Evolutionary conservation across 164 flowering plant genomes (phyloP).

Genomic region (Malania oleifera): DNA sequence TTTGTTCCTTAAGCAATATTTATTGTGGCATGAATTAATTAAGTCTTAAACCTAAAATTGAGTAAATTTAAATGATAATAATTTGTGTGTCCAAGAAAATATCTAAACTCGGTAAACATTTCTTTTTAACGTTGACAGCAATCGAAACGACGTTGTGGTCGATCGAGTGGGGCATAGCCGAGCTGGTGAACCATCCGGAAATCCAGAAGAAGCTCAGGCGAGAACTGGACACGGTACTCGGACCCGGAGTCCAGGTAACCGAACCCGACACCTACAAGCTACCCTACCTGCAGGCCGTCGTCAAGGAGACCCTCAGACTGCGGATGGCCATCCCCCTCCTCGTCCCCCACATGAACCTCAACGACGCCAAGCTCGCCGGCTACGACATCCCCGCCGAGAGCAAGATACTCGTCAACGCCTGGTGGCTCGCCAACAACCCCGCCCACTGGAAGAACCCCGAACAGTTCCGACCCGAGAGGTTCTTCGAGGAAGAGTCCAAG

Average conservation of each 20-base stretch:
- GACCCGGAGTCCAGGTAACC: constrained; percentile 55
- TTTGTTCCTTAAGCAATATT: too few species aligned
- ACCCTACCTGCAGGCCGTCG: constrained; percentile 82
- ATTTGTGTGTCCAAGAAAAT: too few species aligned
- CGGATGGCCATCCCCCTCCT: constrained; percentile 89
- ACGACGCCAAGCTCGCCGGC: constrained; percentile 76
- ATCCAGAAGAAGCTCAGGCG: constrained; percentile 61
- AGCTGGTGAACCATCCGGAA: constrained; percentile 85
- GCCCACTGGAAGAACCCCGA: constrained; percentile 69
- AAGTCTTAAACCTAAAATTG: too few species aligned
- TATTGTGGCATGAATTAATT: too few species aligned
- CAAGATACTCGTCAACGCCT: constrained; percentile 87
- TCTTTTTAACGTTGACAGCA: constrained; percentile 42
- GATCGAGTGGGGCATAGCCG: constrained; percentile 89
- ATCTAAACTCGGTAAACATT: too few species aligned
- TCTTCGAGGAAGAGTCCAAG: constrained; percentile 72
- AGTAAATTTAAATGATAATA: too few species aligned
- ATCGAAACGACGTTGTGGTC: constrained; percentile 92
- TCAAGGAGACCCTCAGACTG: constrained; percentile 80
- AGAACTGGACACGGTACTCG: constrained; percentile 63
- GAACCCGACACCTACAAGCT: constrained; percentile 70
- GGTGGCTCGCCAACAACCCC: constrained; percentile 90
- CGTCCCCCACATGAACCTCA: constrained; percentile 96
- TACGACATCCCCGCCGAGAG: constrained; percentile 90
- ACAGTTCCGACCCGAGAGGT: constrained; percentile 84